Evolutionary conservation across 768 basidiomycete genomes (phyloP), one percentile per base, ranked within the genome.

Genomic region (Lepiota brunneoincarnata): DNA sequence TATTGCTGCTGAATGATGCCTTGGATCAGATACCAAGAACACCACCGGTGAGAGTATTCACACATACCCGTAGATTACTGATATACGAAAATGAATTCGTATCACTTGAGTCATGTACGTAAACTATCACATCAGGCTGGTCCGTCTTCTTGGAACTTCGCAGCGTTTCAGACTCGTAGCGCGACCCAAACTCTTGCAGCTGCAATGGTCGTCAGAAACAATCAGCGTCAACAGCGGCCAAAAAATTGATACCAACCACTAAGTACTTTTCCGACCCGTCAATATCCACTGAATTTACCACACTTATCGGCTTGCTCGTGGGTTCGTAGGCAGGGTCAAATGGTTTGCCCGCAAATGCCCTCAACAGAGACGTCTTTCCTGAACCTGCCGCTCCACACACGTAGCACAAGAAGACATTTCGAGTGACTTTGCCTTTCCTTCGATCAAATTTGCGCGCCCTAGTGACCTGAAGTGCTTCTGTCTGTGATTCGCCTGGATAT

Each of bases 11-110:
- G 70, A 34, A 49, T 41, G 52, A 64, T 36, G 3, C 10, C 28
- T 34, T 47, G 18, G 34, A 35, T 47, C n/a, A 47, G n/a, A 20
- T 12, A 26, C 45, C 45, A 15, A 46, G 34, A 39, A 20, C 21
- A 14, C 15, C 28, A 54, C 37, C 18, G 23, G 7, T 34, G 35
- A 15, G 6, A 38, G 28, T 12, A 15, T 21, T 18, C 31, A 47
- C 50, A 69, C 68, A 61, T 66, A 96, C 94, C 68, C 96, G 83
- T 63, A 98, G 75, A 72, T 96, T 97, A 62, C 93, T 95, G 68
- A 99, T 93, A 72, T 98, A 97, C 43, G 93, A 95, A 69, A 99
- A 99, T 9, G 93, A 97, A 72, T 99, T 98, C 37, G 96, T 98
- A 67, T 99, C 96, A 65, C 92, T 94, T 43, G 95, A 98, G 71